These are phyloP conservation scores for Auricularia heimuer DNA, from an alignment of 768 basidiomycete species.

Conservation along the genomic window DNA sequence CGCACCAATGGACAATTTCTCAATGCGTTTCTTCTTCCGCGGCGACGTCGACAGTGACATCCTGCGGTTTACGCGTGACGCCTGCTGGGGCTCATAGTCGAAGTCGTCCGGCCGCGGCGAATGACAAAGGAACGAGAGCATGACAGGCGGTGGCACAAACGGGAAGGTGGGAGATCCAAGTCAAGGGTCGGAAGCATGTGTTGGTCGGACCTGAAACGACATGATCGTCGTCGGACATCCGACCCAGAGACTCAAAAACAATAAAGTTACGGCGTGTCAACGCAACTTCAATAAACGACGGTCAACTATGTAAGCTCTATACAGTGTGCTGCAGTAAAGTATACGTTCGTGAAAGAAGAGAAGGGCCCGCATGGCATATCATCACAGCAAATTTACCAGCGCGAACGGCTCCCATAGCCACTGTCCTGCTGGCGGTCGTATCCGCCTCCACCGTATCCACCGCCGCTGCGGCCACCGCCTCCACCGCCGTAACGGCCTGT, in stretches of 20 bases:
- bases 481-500: conserved; percentile 51
- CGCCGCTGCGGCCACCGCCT: conserved; percentile 25
- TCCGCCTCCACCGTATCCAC: conserved; percentile 16
- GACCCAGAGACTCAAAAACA: conserved; percentile 2
- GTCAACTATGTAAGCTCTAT: neutral
- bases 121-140: conserved; percentile 13
- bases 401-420: conserved; percentile 1
- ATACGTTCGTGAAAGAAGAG: neutral
- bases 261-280: neutral
- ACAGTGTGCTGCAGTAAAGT: neutral
- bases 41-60: conserved; percentile 5
- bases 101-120: conserved; percentile 8
- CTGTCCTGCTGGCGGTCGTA: conserved; percentile 23
- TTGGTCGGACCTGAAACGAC: neutral
- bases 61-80: conserved; percentile 3
- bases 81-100: conserved; percentile 7
- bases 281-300: neutral
- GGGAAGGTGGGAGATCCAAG: conserved; percentile 2
- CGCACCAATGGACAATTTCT: conserved; percentile 12
- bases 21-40: conserved; percentile 8
- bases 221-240: neutral
- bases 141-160: conserved; percentile 4
- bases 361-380: neutral
- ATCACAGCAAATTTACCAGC: conserved; percentile 1
- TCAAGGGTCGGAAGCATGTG: neutral